Conservation (phyloP, 2,329 filamentous ascomycete species). For the Fusarium xyrophilum region DNA sequence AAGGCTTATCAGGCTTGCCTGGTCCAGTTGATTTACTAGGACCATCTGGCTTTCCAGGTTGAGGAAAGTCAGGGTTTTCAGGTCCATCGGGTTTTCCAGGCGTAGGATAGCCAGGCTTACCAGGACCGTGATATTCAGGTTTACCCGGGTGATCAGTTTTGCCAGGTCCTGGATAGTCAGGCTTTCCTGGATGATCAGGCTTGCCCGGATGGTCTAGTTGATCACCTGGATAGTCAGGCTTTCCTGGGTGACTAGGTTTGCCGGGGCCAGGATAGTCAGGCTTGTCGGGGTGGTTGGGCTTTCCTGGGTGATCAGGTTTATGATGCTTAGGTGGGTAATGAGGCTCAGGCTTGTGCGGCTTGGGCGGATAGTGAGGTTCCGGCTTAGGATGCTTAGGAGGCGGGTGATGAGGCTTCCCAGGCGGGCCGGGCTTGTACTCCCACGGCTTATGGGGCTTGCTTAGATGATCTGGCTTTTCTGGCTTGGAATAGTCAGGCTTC, state of each 20-base stretch:
- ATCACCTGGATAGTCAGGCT: too few species aligned
- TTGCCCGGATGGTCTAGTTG: background rate
- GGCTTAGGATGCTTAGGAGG: background rate
- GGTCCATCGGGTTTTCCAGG: background rate
- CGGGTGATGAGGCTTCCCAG: background rate
- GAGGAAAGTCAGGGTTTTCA: background rate
- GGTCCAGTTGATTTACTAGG: background rate
- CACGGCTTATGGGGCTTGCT: background rate
- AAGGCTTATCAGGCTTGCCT: background rate
- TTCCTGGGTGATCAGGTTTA: background rate
- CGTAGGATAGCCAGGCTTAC: fast-evolving
- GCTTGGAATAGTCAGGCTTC: background rate
- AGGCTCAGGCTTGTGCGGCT: background rate
- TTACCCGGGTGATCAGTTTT: background rate
- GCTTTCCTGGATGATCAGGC: background rate
- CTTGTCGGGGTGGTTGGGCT: background rate
- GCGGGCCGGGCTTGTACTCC: background rate
- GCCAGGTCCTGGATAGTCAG: background rate
- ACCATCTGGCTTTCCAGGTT: background rate
- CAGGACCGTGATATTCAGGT: too few species aligned
- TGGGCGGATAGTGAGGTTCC: background rate
- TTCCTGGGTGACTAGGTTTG: background rate
- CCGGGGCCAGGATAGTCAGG: background rate
- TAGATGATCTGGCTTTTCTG: background rate
- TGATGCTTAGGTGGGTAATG: background rate